A percentile compares a stretch with the other conserved stretches of the same genome.
phyloP scores from a whole-genome alignment of 2,329 filamentous ascomycete genomes.

The Ophiostoma pallidulum region DNA sequence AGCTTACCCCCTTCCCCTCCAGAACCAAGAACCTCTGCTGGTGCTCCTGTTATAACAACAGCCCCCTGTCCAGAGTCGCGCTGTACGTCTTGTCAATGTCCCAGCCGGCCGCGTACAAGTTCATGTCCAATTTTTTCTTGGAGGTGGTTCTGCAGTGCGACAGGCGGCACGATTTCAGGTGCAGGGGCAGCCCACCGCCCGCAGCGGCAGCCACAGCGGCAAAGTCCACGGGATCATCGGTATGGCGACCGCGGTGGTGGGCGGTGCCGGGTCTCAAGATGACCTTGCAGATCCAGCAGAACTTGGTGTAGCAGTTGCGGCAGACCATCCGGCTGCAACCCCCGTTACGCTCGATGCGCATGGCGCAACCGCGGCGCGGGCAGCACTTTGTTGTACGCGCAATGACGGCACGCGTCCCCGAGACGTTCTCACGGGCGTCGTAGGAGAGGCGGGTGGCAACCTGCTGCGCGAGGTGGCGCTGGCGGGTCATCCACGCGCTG shows the following conservation, averaged over 20 bases:
- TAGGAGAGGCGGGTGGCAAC: background rate
- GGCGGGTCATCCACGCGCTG: background rate
- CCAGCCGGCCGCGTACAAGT: background rate
- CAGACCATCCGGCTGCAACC: conserved; percentile 34
- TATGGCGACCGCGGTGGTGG: too few relatives aligned
- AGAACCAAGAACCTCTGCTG: too few relatives aligned
- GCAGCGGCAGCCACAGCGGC: background rate
- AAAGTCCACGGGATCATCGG: too few relatives aligned
- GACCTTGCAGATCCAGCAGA: conserved; percentile 24
- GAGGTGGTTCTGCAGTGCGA: background rate
- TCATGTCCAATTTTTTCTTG: background rate
- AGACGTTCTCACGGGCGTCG: background rate
- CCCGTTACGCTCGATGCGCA: conserved; percentile 21
- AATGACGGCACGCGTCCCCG: conserved; percentile 2
- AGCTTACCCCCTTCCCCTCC: too few relatives aligned
- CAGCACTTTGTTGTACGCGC: conserved; percentile 20
- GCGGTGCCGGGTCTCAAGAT: background rate
- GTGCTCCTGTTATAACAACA: background rate
- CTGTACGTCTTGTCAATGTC: background rate
- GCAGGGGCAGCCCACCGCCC: background rate
- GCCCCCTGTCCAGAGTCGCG: background rate
- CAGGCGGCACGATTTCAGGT: background rate
- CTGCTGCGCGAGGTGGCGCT: background rate
- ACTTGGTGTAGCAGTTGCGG: conserved; percentile 28
- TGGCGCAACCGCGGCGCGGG: conserved; percentile 16